Percentiles rank a stretch among this genome's conserved stretches.
These are phyloP conservation scores for Pichia paraexigua DNA, from an alignment of 805 yeast genomes.

Conservation along the genomic window DNA sequence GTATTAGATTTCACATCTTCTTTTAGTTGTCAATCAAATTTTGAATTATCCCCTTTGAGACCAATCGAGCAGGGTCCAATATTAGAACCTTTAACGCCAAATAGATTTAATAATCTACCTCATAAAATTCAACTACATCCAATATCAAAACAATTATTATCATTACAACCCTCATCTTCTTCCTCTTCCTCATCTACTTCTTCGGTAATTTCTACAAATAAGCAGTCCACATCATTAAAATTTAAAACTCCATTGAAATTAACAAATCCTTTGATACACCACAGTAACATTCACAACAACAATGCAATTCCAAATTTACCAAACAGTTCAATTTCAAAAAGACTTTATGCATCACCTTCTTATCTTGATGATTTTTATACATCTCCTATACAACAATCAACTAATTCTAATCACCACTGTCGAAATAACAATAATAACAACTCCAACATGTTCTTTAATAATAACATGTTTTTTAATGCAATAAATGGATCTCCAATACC, in stretches of 20 bases:
- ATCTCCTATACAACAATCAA: slow-evolving; percentile 32
- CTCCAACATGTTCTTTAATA: background rate
- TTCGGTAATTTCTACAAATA: background rate
- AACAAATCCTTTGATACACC: slow-evolving; percentile 1
- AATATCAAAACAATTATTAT: slow-evolving; percentile 9
- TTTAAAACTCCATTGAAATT: slow-evolving; percentile 4
- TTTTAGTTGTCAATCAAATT: slow-evolving; percentile 56
- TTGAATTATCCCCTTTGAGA: slow-evolving; percentile 55
- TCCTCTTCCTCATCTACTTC: background rate
- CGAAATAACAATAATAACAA: background rate
- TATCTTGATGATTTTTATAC: slow-evolving; percentile 61
- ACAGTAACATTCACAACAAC: background rate
- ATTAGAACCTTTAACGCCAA: slow-evolving; percentile 58
- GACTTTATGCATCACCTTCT: slow-evolving; percentile 59
- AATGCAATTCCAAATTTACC: background rate
- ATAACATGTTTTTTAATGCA: background rate
- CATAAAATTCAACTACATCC: slow-evolving; percentile 11
- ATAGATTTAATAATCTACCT: slow-evolving; percentile 8
- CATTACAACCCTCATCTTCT: slow-evolving; percentile 1
- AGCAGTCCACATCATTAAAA: background rate
- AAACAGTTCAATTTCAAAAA: slow-evolving; percentile 35
- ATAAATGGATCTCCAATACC: slow-evolving; percentile 14
- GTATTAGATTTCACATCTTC: slow-evolving; percentile 51
- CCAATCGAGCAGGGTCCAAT: slow-evolving; percentile 53
- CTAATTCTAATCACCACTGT: background rate